phyloP scores from a whole-genome alignment of 2,329 filamentous ascomycete genomes.

The Neurospora sp. region DNA sequence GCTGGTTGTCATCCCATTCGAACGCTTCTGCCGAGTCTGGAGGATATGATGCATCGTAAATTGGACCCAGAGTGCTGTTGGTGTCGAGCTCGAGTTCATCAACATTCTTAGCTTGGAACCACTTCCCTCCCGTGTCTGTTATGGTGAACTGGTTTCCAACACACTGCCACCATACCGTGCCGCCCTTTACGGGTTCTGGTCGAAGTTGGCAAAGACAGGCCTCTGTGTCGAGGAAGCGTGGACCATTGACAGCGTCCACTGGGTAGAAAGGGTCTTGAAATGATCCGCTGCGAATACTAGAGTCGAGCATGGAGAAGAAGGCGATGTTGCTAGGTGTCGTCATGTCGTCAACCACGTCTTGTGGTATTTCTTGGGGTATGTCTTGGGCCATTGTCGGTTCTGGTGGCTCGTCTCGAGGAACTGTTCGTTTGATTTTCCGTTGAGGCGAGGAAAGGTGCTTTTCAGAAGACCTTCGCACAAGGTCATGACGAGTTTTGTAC shows the following conservation, averaged over 20 bases:
- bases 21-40: conserved; percentile 23
- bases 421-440: background rate
- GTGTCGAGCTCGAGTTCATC: conserved; percentile 8
- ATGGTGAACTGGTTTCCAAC: conserved; percentile 33
- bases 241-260: conserved; percentile 20
- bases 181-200: conserved; percentile 10
- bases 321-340: background rate
- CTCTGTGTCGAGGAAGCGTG: conserved; percentile 29
- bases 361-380: background rate
- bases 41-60: conserved; percentile 27
- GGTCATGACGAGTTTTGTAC: background rate
- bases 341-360: background rate
- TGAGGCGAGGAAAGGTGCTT: background rate
- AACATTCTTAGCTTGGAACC: conserved; percentile 26
- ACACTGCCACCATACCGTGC: conserved; percentile 30
- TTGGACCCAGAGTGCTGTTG: conserved; percentile 14
- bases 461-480: background rate
- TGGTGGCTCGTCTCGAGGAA: background rate
- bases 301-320: background rate
- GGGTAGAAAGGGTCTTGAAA: conserved; percentile 29
- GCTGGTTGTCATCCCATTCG: conserved; percentile 18
- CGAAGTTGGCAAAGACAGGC: conserved; percentile 30
- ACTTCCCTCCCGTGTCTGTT: conserved; percentile 31
- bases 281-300: background rate
- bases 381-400: background rate